phyloP scores from a whole-genome alignment of 352 stramenopile genomes.

The Pythium sukuiense region DNA sequence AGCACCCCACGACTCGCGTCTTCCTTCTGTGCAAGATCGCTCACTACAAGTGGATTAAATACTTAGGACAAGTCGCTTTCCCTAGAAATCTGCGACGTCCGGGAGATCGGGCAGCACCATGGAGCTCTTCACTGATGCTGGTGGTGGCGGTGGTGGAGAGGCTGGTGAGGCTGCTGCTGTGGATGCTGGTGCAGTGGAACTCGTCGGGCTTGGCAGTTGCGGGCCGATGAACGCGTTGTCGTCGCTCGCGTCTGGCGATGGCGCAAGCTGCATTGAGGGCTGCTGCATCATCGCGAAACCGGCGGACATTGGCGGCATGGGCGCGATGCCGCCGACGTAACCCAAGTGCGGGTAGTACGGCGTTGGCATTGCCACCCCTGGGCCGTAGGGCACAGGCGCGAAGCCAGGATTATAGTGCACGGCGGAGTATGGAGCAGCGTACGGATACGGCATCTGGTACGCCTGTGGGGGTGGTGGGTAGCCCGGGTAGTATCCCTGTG shows the following conservation, averaged over 20 bases:
- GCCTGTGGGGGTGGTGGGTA: conserved; percentile 27
- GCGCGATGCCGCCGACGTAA: conserved; percentile 20
- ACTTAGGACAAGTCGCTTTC: neutral
- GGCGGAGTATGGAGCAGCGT: conserved; percentile 36
- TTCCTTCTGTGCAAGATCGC: neutral
- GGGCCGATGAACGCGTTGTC: conserved; percentile 45
- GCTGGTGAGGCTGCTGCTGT: conserved; percentile 1
- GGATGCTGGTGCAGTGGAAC: conserved; percentile 3
- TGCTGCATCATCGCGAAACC: conserved; percentile 16
- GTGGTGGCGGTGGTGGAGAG: neutral
- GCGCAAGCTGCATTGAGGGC: neutral
- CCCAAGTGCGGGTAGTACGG: conserved; percentile 24
- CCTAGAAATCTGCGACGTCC: conserved; percentile 37
- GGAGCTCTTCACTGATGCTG: neutral
- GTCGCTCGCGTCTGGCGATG: neutral
- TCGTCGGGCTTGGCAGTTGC: conserved; percentile 39
- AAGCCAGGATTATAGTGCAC: conserved; percentile 20
- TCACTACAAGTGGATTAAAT: neutral
- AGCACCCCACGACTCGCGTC: neutral
- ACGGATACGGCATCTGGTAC: conserved; percentile 30
- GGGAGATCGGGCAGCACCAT: conserved; percentile 42
- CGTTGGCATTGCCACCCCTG: conserved; percentile 15
- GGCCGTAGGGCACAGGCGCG: conserved; percentile 13
- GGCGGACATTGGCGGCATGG: conserved; percentile 3
- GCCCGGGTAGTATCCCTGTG: conserved; percentile 38